phyloP scores from a whole-genome alignment of 371 early-diverging fungal species.

The Lichtheimia ornata region DNA sequence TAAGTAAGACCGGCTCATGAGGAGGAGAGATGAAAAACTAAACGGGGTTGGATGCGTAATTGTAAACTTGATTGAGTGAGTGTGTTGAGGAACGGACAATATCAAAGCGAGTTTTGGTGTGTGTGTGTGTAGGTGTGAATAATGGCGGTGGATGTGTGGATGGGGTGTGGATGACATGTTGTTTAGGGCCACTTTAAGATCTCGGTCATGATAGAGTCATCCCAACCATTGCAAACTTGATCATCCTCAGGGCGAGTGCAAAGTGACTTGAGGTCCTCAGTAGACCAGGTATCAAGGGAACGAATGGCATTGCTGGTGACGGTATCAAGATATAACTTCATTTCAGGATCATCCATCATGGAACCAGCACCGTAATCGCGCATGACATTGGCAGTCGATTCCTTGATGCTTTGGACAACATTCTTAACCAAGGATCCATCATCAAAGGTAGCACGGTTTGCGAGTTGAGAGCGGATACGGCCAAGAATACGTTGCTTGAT shows the following conservation, averaged over 20 bases:
- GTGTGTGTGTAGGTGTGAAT: background rate
- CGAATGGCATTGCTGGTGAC: conserved; percentile 28
- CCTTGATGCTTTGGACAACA: conserved; percentile 29
- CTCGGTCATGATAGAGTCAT: conserved; percentile 37
- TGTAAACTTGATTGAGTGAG: too few species aligned
- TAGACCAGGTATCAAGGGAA: conserved; percentile 34
- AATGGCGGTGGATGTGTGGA: too few species aligned
- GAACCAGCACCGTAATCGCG: conserved; percentile 33
- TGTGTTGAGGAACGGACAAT: too few species aligned
- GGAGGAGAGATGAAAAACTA: too few species aligned
- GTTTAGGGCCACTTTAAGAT: conserved; percentile 52
- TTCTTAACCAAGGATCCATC: conserved; percentile 35
- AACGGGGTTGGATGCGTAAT: too few species aligned
- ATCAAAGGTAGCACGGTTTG: conserved; percentile 28
- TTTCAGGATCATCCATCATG: conserved; percentile 28
- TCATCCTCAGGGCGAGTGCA: conserved; percentile 38
- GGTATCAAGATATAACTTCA: conserved; percentile 25
- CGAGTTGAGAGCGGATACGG: conserved; percentile 33
- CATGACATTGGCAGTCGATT: conserved; percentile 28
- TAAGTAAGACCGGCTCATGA: too few species aligned
- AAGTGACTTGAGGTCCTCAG: conserved; percentile 31
- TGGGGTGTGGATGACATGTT: background rate
- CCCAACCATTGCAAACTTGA: conserved; percentile 47
- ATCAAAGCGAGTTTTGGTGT: too few species aligned
- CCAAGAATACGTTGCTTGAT: conserved; percentile 45